These are phyloP conservation scores for Mollisia scopiformis DNA, from an alignment of 2,329 filamentous ascomycete genomes.

Conservation along the genomic window DNA sequence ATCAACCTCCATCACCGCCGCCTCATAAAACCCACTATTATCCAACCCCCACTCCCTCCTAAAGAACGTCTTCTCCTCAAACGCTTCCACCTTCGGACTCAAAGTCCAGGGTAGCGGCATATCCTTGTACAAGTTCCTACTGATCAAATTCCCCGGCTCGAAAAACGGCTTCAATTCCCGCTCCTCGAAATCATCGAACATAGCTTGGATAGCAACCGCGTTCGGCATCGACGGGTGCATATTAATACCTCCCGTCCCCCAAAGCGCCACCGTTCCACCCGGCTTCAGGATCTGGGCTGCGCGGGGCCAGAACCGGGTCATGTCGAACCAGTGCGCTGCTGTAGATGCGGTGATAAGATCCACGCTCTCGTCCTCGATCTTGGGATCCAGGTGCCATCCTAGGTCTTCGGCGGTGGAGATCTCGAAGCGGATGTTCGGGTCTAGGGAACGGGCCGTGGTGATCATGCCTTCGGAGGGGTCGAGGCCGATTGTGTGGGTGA, in stretches of 20 bases:
- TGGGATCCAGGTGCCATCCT: constrained; percentile 13
- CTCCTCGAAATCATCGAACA: constrained; percentile 41
- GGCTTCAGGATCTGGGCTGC: constrained; percentile 48
- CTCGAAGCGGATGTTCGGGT: constrained; percentile 21
- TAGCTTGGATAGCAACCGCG: constrained; percentile 38
- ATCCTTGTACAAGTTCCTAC: constrained; percentile 40
- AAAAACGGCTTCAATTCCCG: constrained; percentile 40
- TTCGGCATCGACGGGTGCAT: constrained; percentile 40
- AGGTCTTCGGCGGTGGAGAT: constrained; percentile 28
- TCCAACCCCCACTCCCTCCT: constrained; percentile 13
- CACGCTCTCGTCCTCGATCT: constrained; percentile 19
- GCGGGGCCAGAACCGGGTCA: constrained; percentile 45
- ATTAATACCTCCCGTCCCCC: constrained; percentile 33
- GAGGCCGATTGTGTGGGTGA: constrained; percentile 26
- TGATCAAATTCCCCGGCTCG: constrained; percentile 40
- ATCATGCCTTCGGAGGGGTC: constrained; percentile 33
- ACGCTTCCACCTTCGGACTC: constrained; percentile 24
- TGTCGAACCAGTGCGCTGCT: constrained; percentile 52
- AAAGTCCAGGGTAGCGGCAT: constrained; percentile 48
- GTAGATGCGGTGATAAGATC: constrained; percentile 30
- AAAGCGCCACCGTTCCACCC: constrained; percentile 49
- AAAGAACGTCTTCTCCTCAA: constrained; percentile 32
- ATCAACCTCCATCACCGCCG: constrained; percentile 9
- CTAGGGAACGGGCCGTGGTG: constrained; percentile 16
- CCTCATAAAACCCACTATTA: constrained; percentile 7